Evolutionary conservation across 2,329 filamentous ascomycete genomes (phyloP), one percentile per base, ranked within the genome.

Genomic region (Diaporthe batatas): DNA sequence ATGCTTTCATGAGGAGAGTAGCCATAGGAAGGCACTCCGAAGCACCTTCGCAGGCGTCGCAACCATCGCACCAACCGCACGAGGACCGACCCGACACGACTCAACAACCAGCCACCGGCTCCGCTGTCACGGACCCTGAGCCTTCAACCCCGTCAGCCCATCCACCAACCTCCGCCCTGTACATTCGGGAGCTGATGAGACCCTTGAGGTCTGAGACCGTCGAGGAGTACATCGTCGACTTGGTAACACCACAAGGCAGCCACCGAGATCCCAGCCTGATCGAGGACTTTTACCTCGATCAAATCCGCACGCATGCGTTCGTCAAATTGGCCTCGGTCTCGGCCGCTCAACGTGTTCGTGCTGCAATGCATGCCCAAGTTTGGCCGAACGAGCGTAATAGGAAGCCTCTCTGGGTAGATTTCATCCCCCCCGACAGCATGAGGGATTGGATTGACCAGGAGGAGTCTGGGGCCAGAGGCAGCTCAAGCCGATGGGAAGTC

Each of bases 121-220:
- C 69, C 64, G 70, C 75, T 51, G 76, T 79, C 51, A 72, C 44
- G 25, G 80, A 83, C 51, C 81, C 86, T 36, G 82, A 82, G 32
- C 91, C 92, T 8, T 88, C 93, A 0, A 82, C 91, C 47, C 73
- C 73, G 18, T 73, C 73, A 34, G 18, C 18, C 14, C 93, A 96
- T 80, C 88, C 90, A 29, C 91, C 92, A 6, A 96, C 95, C 3
- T 83, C 90, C 42, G 92, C 94, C 21, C 85, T 98, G 59, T 98
- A 98, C 83, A 96, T 98, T 77, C 92, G 92, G 81, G 92, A 98
- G 78, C 90, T 98, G 70, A 95, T 97, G 90, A 92, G 96, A 59
- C 95, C 96, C 12, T 86, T 98, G 29, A 92, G 94, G 73, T 88
- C 91, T 0, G 84, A 86, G 34, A 85, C 86, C 23, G 88, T 98